phyloP scores from a whole-genome alignment of 73 alveolate genomes.

The Symbiodinium pilosum region DNA sequence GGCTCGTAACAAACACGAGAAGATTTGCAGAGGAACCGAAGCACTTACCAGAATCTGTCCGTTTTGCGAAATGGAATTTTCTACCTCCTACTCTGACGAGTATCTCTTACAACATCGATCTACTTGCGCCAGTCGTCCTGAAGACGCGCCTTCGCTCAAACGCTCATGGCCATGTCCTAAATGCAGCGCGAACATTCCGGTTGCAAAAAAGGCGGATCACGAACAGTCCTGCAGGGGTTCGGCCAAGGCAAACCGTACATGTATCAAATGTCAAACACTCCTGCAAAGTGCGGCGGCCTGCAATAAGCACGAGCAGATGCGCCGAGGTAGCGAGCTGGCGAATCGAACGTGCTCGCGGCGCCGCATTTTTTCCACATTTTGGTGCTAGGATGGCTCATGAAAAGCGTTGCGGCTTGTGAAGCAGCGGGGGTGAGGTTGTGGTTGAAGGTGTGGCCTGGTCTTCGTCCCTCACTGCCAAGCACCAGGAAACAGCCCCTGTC shows the following conservation, averaged over 20 bases:
- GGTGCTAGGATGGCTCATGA: background rate
- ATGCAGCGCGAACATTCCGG: background rate
- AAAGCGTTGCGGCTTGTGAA: background rate
- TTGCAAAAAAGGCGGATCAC: background rate
- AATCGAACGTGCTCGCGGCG: background rate
- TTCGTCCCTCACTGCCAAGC: too few species aligned
- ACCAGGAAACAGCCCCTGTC: too few species aligned
- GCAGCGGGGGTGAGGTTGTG: too few species aligned
- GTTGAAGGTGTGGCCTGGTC: too few species aligned
- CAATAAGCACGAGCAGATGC: background rate
- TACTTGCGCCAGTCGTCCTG: background rate
- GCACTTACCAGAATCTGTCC: background rate
- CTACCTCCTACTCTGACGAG: background rate
- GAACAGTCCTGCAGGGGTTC: background rate
- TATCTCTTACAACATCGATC: background rate
- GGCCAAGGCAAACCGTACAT: background rate
- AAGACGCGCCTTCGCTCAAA: background rate
- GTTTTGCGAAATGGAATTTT: background rate
- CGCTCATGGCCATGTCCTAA: background rate
- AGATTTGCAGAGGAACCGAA: conserved; percentile 20
- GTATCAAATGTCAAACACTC: background rate
- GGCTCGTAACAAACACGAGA: background rate
- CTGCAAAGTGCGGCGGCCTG: background rate
- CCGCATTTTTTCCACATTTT: background rate
- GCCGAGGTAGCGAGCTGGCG: background rate